These are phyloP conservation scores for Elasticomyces elasticus DNA, from an alignment of 495 filamentous ascomycete species.

Conservation along the genomic window DNA sequence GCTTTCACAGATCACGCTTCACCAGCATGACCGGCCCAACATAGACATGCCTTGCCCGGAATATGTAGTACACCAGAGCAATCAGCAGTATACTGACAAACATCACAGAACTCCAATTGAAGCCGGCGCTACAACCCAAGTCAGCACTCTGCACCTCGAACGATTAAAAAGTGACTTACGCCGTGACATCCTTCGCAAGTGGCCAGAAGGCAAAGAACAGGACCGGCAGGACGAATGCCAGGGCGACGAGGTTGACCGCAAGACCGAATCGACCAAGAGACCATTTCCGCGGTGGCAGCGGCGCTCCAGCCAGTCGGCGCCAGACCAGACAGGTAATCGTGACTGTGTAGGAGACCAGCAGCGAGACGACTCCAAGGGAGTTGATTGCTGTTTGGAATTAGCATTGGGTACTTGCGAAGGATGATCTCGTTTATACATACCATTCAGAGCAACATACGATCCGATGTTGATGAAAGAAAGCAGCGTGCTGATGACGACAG, in stretches of 20 bases:
- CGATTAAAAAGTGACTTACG: too few relatives aligned
- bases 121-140: too few relatives aligned
- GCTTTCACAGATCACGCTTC: background rate
- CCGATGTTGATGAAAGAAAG: constrained; percentile 54
- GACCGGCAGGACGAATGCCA: background rate
- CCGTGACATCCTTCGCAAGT: too few relatives aligned
- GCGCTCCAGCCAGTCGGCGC: background rate
- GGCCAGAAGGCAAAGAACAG: background rate
- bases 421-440: too few relatives aligned
- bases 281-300: background rate
- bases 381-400: too few relatives aligned
- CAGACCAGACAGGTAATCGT: background rate
- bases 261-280: background rate
- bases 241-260: background rate
- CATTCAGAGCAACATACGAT: constrained; percentile 21
- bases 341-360: background rate
- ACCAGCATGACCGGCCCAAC: background rate
- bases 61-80: background rate
- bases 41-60: background rate
- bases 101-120: background rate
- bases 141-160: too few relatives aligned
- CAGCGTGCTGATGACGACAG: background rate
- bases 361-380: background rate
- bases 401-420: too few relatives aligned
- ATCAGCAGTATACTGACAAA: background rate